A percentile compares a stretch with the other conserved stretches of the same genome.
Conservation (phyloP, 2,329 filamentous ascomycete species). For the Fusarium pseudograminearum region DNA sequence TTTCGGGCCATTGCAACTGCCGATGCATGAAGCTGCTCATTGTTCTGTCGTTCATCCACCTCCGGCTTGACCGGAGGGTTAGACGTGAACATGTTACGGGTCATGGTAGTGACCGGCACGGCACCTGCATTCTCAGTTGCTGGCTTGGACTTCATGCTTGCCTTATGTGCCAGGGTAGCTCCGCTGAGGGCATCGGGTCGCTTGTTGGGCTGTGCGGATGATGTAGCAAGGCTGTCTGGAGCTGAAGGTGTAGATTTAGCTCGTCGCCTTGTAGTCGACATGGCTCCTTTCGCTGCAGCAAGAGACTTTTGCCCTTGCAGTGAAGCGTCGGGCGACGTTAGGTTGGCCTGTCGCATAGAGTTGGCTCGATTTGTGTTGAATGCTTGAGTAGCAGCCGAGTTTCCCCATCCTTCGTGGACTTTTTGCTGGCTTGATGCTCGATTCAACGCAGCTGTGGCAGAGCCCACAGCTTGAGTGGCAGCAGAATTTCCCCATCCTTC, state of each 20-base stretch:
- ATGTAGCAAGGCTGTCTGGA: constrained; percentile 30
- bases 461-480: constrained; percentile 70
- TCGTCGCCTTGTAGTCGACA: constrained; percentile 70
- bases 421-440: constrained; percentile 34
- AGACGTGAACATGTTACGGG: constrained; percentile 81
- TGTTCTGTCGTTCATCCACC: constrained; percentile 77
- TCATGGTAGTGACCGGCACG: constrained; percentile 74
- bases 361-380: constrained; percentile 58
- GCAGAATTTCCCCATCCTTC: constrained; percentile 73
- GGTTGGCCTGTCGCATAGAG: constrained; percentile 43
- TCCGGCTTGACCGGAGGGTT: constrained; percentile 78
- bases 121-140: constrained; percentile 72
- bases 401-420: constrained; percentile 63
- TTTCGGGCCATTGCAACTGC: constrained; percentile 90
- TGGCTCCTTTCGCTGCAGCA: constrained; percentile 81
- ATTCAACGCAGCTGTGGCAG: constrained; percentile 52
- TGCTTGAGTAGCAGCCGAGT: constrained; percentile 77
- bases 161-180: constrained; percentile 74
- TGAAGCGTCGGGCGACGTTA: constrained; percentile 50
- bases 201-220: constrained; percentile 54
- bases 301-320: constrained; percentile 74
- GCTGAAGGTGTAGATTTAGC: constrained; percentile 72
- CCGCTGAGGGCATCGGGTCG: constrained; percentile 78
- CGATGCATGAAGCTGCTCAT: constrained; percentile 81
- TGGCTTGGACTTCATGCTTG: constrained; percentile 59